Conservation (phyloP, 169 alveolate species). For the Babesia divergens region DNA sequence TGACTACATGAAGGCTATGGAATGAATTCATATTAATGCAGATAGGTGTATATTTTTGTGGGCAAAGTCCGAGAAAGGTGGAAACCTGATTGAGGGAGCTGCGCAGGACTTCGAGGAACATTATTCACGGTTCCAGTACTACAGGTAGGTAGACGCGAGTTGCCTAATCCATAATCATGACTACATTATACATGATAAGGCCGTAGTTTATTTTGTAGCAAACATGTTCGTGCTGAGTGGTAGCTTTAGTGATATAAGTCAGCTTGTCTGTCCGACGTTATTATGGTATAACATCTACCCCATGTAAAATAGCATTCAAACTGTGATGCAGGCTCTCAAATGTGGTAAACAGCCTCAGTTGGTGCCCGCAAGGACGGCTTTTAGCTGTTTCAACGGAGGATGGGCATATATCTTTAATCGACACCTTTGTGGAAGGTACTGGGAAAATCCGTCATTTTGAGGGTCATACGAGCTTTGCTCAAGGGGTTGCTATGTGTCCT, state of each 20-base stretch:
- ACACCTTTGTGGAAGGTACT: conserved; percentile 52
- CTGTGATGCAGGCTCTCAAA: conserved; percentile 36
- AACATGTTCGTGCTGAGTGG: neutral
- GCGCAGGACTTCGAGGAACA: conserved; percentile 75
- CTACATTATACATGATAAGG: too few relatives aligned
- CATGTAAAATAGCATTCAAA: neutral
- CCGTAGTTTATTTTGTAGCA: too few relatives aligned
- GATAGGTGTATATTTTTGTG: conserved; percentile 73
- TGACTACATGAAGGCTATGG: too few relatives aligned
- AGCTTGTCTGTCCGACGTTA: neutral
- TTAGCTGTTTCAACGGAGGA: conserved; percentile 63
- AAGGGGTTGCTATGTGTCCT: conserved; percentile 79
- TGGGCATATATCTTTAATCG: conserved; percentile 63
- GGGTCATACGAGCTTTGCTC: conserved; percentile 81
- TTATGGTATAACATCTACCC: neutral
- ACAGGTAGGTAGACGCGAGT: conserved; percentile 64
- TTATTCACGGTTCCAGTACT: conserved; percentile 75
- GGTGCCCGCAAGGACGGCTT: conserved; percentile 62
- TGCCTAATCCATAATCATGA: too few relatives aligned
- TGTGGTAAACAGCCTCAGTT: conserved; percentile 57
- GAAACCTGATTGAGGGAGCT: conserved; percentile 68
- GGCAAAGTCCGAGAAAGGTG: conserved; percentile 71
- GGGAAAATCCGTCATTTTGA: conserved; percentile 73
- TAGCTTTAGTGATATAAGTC: neutral
- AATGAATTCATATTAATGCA: conserved; percentile 3